Evolutionary conservation across 192 early-diverging fungal species (phyloP), one percentile per base, ranked within the genome.

Genomic region (Chytriomyces hyalinus): DNA sequence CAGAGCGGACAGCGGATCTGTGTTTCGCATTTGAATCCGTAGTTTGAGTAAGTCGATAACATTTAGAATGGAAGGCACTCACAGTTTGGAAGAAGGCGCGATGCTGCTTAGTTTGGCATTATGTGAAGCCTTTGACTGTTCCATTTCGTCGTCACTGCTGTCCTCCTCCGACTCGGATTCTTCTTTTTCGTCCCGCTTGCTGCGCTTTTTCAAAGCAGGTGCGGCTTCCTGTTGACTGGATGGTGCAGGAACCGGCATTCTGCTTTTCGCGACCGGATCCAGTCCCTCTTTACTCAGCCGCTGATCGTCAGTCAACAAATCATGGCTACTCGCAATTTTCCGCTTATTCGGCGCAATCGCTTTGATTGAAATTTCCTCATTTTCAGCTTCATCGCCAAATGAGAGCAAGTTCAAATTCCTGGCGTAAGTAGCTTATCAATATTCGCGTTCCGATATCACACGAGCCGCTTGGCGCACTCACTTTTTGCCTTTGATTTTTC

Each of bases 391-490:
- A 36, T 95, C 95, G 62, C 90, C 96, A 91, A 98, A 98, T 6
- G 96, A 98, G 44, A 98, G 84, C 49, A 98, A 84, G 49, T 83
- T 89, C 62, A 92, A 79, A 46, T 91, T 90, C 61, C 93, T 94
- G 81, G 48, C 13, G n/a, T 75, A 60, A 60, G 26, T 48, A 2
- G 36, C 17, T 22, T 22, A 48, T 11, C 49, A 67, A 4, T 36
- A 36, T 36, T 36, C 36, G 36, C 1, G 36, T 78, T 44, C 44
- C 67, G 61, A 24, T 64, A 71, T 65, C n/a, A 49, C 5, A 67
- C 13, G 49, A 72, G 15, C 20, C 1, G 26, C 22, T 26, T 43
- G 22, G 6, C 13, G 44, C 17, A 48, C 77, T 71, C 84, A 90
- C 90, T 90, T 92, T 85, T 91, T 92, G 78, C 81, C 70, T 91